These are phyloP conservation scores for Lepidopterella palustris DNA, from an alignment of 495 filamentous ascomycete species.

Conservation along the genomic window DNA sequence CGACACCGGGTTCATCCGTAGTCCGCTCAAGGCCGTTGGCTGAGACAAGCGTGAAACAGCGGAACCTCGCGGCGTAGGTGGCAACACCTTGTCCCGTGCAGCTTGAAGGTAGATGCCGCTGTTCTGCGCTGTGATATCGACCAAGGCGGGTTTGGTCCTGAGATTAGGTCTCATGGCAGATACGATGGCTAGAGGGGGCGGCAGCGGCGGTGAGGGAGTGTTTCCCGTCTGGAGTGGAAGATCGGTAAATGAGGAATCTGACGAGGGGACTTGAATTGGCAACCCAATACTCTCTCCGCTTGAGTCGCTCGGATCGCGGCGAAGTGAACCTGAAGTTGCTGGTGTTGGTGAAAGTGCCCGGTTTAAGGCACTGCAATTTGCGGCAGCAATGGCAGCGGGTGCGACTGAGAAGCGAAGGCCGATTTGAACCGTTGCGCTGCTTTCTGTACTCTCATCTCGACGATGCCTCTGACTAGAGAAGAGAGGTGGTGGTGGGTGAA, in stretches of 20 bases:
- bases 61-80: constrained; percentile 20
- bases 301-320: constrained; percentile 21
- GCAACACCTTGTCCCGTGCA: constrained; percentile 19
- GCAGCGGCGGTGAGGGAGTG: constrained; percentile 3
- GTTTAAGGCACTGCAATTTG: constrained; percentile 16
- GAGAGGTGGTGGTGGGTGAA: constrained; percentile 16
- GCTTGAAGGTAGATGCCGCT: constrained; percentile 48
- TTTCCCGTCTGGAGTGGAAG: background rate
- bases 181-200: constrained; percentile 2
- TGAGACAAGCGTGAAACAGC: constrained; percentile 2
- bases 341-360: background rate
- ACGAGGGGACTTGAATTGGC: constrained; percentile 24
- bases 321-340: constrained; percentile 1
- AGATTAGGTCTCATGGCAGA: constrained; percentile 10
- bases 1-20: constrained; percentile 23
- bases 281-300: constrained; percentile 17
- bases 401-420: constrained; percentile 31
- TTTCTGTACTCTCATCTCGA: constrained; percentile 22
- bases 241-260: background rate
- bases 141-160: constrained; percentile 4
- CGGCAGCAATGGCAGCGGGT: constrained; percentile 28
- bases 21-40: constrained; percentile 11
- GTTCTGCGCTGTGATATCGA: constrained; percentile 29
- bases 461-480: constrained; percentile 12
- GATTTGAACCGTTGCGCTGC: constrained; percentile 31